Conservation (phyloP, 2,329 filamentous ascomycete species). For the Penicillium sp. region DNA sequence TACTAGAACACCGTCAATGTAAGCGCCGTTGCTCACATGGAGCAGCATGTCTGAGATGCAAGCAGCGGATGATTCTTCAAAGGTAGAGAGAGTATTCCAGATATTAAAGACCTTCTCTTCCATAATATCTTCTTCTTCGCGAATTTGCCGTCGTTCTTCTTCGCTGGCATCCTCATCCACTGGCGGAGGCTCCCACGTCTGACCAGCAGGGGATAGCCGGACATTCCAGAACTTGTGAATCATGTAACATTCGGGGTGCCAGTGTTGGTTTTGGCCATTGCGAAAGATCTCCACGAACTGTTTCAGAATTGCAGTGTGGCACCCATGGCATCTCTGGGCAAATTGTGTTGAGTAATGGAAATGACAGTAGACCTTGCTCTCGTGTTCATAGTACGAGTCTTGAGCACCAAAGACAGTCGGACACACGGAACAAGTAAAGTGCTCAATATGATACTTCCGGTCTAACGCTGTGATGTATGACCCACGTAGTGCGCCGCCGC, state of each 20-base stretch:
- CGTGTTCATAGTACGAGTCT: constrained; percentile 98
- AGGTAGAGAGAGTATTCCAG: constrained; percentile 95
- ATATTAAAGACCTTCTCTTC: constrained; percentile 98
- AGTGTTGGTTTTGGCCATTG: constrained; percentile 97
- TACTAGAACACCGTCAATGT: constrained; percentile 89
- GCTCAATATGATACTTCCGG: constrained; percentile 97
- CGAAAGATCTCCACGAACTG: constrained; percentile 99
- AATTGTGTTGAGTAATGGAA: constrained; percentile 99
- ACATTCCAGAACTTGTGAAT: constrained; percentile 99
- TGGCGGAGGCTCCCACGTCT: constrained; percentile 47
- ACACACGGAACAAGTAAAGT: constrained; percentile 97
- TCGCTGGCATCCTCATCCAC: constrained; percentile 59
- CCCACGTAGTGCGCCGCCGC: constrained; percentile 85
- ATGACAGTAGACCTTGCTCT: constrained; percentile 94
- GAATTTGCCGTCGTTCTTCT: constrained; percentile 71
- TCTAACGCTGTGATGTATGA: constrained; percentile 98
- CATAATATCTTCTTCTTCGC: constrained; percentile 86
- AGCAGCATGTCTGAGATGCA: constrained; percentile 99
- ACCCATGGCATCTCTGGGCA: constrained; percentile 93
- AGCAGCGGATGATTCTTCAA: constrained; percentile 94
- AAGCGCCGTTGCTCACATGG: constrained; percentile 96
- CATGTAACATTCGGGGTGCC: constrained; percentile 99
- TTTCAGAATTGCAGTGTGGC: constrained; percentile 94
- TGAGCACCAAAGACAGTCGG: constrained; percentile 97
- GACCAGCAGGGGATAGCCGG: constrained; percentile 66